Evolutionary conservation across 495 filamentous ascomycete genomes (phyloP).

Genomic region (Platismatia glauca): DNA sequence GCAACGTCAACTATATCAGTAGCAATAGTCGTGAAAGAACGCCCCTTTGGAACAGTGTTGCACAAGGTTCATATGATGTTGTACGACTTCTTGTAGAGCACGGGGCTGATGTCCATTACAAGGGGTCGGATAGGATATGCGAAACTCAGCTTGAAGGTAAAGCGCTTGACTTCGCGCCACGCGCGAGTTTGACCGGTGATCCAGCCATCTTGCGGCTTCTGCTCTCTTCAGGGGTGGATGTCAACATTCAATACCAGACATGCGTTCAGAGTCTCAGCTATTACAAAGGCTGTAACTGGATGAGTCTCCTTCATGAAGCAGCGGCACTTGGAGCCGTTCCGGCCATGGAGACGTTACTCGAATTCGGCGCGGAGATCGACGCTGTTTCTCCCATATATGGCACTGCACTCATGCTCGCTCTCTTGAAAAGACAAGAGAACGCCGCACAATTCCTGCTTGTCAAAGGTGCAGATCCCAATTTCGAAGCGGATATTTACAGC

Average conservation of each 20-base stretch:
- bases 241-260: not conserved
- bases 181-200: not conserved
- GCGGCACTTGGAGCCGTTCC: constrained; percentile 5
- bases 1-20: not conserved
- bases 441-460: constrained; percentile 18
- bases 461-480: constrained; percentile 19
- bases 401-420: constrained; percentile 27
- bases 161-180: not conserved
- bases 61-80: accelerated
- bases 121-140: not conserved
- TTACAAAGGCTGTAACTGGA: not conserved
- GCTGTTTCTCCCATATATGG: constrained; percentile 1
- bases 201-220: not conserved
- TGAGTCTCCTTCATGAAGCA: constrained; percentile 20
- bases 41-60: not conserved
- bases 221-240: not conserved
- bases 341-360: constrained; percentile 21
- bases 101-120: constrained; percentile 27
- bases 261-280: not conserved
- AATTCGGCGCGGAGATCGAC: constrained; percentile 24
- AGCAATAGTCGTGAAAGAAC: too few species aligned
- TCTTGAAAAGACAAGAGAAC: constrained; percentile 3
- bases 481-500: not conserved
- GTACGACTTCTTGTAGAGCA: constrained; percentile 4
- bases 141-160: not conserved